Percentiles rank a stretch among this genome's conserved stretches.
Conservation (phyloP, 139 green algal genomes). For the Chlorella sp. region DNA sequence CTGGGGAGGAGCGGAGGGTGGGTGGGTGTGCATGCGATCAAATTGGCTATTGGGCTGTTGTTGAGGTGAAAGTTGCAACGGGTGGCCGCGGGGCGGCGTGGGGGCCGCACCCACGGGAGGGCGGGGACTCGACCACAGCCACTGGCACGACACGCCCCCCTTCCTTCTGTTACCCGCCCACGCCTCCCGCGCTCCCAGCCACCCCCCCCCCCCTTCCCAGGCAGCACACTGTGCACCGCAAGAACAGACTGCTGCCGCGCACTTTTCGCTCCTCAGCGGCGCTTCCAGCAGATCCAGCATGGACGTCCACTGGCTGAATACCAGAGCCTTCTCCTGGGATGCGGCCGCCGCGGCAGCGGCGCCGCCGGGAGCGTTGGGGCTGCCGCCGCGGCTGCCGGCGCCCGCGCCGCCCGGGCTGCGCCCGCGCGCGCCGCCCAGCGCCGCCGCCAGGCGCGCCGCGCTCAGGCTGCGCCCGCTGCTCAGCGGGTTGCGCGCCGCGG, state of each 20-base stretch:
- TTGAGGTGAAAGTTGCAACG: too few species aligned
- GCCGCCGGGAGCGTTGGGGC: background rate
- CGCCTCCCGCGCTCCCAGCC: too few species aligned
- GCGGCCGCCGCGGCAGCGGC: constrained; percentile 4
- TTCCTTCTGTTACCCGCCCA: too few species aligned
- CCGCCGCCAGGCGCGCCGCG: constrained; percentile 15
- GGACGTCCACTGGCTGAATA: constrained; percentile 93
- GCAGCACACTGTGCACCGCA: too few species aligned
- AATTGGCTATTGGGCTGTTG: too few species aligned
- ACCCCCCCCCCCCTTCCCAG: too few species aligned
- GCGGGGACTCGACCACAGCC: too few species aligned
- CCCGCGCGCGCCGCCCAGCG: constrained; percentile 13
- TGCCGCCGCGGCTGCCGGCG: background rate
- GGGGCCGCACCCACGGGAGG: too few species aligned
- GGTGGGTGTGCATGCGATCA: constrained; percentile 2
- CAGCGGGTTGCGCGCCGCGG: constrained; percentile 20
- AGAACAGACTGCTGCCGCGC: too few species aligned
- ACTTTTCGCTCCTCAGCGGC: constrained; percentile 53
- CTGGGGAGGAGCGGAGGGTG: constrained; percentile 5
- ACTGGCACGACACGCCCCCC: too few species aligned
- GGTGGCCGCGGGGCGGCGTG: too few species aligned
- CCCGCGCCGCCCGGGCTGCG: background rate
- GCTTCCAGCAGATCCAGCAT: constrained; percentile 92
- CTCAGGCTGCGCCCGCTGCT: constrained; percentile 16
- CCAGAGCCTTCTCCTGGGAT: constrained; percentile 73